Base-by-base conservation (phyloP, 75 land plant genomes). In the Adiantum capillusveneris region DNA sequence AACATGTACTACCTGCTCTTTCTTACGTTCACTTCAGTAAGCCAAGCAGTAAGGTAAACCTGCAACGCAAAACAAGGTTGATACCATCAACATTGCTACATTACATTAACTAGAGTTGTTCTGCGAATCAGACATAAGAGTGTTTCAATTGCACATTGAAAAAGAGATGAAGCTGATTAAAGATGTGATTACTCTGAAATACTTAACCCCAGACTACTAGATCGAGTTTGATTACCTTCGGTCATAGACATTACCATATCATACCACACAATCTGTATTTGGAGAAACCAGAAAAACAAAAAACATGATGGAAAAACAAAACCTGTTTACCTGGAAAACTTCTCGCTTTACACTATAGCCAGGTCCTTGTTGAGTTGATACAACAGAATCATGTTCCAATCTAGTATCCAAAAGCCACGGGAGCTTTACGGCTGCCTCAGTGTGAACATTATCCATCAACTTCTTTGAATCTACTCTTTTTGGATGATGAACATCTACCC, bases 21-120 rank as follows among this genome's bases (percentile, higher is more conserved):
- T 50, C 57, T 57, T 31, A 66, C 57, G 22, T 68, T 27, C 42
- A 60, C 64, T 61, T 68, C 71, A 24, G 66, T 31, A 31, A 68
- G 49, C 54, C 60, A 53, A 31, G 71, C 65, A 21, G 71, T 68
- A 54, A 68, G 43, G 27, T 68, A 68, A 14, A 60, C 64, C 71
- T 68, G 71, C 24, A 65, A 29, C 7, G 17, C 58, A 30, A n/a
- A 19, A 50, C 45, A 17, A 44, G 62, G 22, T 60, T 29, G 44
- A 25, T 21, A 21, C 62, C 42, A 27, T 42, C 46, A 34, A 60
- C 18, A 16, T 46, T 50, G 28, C 42, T 49, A 12, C 22, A 34
- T 21, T 25, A 27, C 17, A 21, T 48, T 2, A 45, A 44, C 41
- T 19, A 11, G 11, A 7, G n/a, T n/a, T n/a, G n/a, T n/a, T n/a